Evolutionary conservation across 441 rosid genomes (phyloP), one percentile per base, ranked within the genome.

Genomic region (Erodium trifolium): DNA sequence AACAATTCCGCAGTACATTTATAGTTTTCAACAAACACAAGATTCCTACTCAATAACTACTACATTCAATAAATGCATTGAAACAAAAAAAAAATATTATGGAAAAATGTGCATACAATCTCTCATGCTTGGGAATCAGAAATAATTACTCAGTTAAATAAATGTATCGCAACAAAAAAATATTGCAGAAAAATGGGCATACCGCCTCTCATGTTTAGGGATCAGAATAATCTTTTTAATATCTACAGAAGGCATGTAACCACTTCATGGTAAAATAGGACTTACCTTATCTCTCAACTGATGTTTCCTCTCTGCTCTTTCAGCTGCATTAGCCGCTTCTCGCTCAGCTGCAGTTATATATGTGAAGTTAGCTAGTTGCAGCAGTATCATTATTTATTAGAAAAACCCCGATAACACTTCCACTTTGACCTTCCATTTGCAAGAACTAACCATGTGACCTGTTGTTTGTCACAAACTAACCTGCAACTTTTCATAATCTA

Each of bases 241-340:
- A 51, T 3, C 59, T 51, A 13, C 34, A 39, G 35, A 62, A 29
- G 53, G 45, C 12, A 17, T 23, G 55, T 27, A 67, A 29, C 67
- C 62, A 7, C 43, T 45, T 7, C 63, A 73, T 41, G 35, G 16
- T 43, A n/a, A 41, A 53, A 31, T 66, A 45, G 51, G 23, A 81
- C 93, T 78, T 68, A 88, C 99, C 75, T 91, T 90, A 70, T 89
- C 96, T 78, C 99, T 87, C 80, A 82, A 78, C 69, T 81, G 94
- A 62, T 71, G 84, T 78, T 91, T 91, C 79, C 97, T 88, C 86
- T 90, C 90, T 8, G 90, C 99, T 73, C 95, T 80, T 78, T 94
- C 99, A 0, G 91, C 92, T 64, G 96, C 91, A 82, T 75, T 82
- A 66, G 84, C 92, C 12, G 91, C 90, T 79, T 94, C 97, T 81